Percentiles rank a stretch among this genome's conserved stretches.
These are phyloP conservation scores for Boletus subparvulus DNA, from an alignment of 768 basidiomycete species.

Conservation along the genomic window DNA sequence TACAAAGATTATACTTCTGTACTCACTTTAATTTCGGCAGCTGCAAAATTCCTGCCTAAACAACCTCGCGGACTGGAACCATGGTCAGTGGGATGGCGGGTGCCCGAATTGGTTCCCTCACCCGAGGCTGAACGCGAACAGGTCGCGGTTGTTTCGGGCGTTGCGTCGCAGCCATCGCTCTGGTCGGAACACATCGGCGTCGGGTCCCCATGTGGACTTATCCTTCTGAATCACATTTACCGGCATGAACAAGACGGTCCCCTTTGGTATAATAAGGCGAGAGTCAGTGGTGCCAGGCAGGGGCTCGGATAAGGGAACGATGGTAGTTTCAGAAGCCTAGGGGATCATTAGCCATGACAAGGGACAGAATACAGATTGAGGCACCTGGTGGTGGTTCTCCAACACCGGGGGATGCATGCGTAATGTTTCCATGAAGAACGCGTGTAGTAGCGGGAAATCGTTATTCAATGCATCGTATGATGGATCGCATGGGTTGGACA, in stretches of 20 bases:
- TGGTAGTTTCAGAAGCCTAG: slow-evolving; percentile 51
- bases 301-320: slow-evolving; percentile 55
- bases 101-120: slow-evolving; percentile 25
- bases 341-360: slow-evolving; percentile 3
- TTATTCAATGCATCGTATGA: slow-evolving; percentile 52
- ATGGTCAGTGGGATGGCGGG: slow-evolving; percentile 11
- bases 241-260: slow-evolving; percentile 54
- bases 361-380: neutral
- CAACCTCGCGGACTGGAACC: slow-evolving; percentile 54
- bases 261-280: slow-evolving; percentile 53
- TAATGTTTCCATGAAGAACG: slow-evolving; percentile 59
- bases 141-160: slow-evolving; percentile 38
- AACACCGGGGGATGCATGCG: slow-evolving; percentile 61
- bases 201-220: slow-evolving; percentile 55
- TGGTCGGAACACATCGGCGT: slow-evolving; percentile 57
- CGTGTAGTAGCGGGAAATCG: slow-evolving; percentile 55
- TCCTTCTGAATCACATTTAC: slow-evolving; percentile 59
- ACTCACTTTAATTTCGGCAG: slow-evolving; percentile 58
- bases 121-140: slow-evolving; percentile 63
- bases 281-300: slow-evolving; percentile 44
- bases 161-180: slow-evolving; percentile 58
- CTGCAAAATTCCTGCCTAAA: slow-evolving; percentile 58
- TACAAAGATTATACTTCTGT: slow-evolving; percentile 20
- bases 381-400: slow-evolving; percentile 65
- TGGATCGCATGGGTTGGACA: slow-evolving; percentile 45